Base-by-base conservation (phyloP, 2,329 filamentous ascomycete genomes). In the Penicillium corylophilum region DNA sequence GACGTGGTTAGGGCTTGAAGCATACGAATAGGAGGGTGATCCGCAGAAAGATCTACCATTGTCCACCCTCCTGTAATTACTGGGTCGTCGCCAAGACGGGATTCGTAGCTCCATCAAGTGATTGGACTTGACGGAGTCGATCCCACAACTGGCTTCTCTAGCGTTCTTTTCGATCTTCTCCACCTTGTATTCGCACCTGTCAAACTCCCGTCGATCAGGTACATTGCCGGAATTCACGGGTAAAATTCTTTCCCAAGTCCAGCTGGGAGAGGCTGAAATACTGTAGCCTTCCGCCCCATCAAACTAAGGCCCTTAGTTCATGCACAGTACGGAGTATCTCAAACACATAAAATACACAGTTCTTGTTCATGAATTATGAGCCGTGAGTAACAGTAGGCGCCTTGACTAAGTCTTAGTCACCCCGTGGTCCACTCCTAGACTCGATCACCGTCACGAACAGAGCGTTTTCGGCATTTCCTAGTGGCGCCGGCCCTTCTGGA, bases 181-280 rank as follows among this genome's bases (percentile, higher is more conserved):
- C 59, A 59, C 55, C 43, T 41, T 42, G 23, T 31, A 7, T 43
- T 48, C 44, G 33, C 33, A 31, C 39, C 49, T 54, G 58, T 61
- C 58, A 60, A 55, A 52, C 36, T 29, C 36, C 48, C 46, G 60
- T 60, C 56, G 60, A 62, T 62, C 58, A 62, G 58, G 46, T 36
- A 57, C 50, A 46, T 16, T 28, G 39, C 42, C 33, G 38, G 23
- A 38, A n/a, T n/a, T n/a, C 16, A 40, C 38, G 20, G 38, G 38
- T 20, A n/a, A 24, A 16, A 40, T n/a, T 9, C 2, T 40, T 40
- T 24, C 38, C 33, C 38, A 40, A 24, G 10, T 4, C 33, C 33
- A 36, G 15, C 33, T 36, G 22, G 26, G 24, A 33, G 38, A 47
- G 44, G 33, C 33, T 33, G 20, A 43, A 39, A 35, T 39, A 43